Evolutionary conservation across 805 yeast species (phyloP), one percentile per base, ranked within the genome.

Genomic region (Aciculoconidium aculeatum): DNA sequence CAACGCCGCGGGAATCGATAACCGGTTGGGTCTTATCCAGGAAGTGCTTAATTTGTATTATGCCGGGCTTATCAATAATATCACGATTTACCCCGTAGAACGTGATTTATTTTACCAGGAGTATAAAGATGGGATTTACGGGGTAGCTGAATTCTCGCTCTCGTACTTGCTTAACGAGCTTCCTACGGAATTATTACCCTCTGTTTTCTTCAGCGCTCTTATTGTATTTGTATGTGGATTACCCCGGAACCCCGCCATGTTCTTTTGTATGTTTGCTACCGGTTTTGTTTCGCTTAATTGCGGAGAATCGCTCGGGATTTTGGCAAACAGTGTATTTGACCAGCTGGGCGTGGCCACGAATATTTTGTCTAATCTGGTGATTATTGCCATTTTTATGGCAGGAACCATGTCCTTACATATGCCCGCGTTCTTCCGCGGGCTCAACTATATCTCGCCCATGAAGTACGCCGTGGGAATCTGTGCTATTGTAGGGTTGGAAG

Each of bases 401-500:
- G 56, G 56, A 3, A 51, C 56, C 15, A 51, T 51, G 56, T 49
- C 55, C 14, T 39, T 51, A 30, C 49, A 50, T 12, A 45, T 50
- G 53, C 55, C 55, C 4, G 27, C 26, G 10, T 47, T 51, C 15
- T 48, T 50, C 35, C 31, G 33, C 23, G 55, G 46, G 4, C 35
- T 45, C 40, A 51, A 51, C 33, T 51, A 41, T 32, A 28, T 51
- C 12, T 45, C 40, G 27, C 55, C 55, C 1, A 28, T 44, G 34
- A 51, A 47, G 33, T 49, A 45, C 23, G 45, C 44, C n/a, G 51
- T 47, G 17, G 48, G 43, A 6, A 35, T 51, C 5, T 37, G 44
- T 27, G 45, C 44, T 21, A 47, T 39, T 23, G 27, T 48, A 36
- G 47, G 43, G 3, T 45, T 51, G 23, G 5, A 29, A 18, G 46